Base-by-base conservation (phyloP, 2,329 filamentous ascomycete species). In the Drechmeria coniospora region DNA sequence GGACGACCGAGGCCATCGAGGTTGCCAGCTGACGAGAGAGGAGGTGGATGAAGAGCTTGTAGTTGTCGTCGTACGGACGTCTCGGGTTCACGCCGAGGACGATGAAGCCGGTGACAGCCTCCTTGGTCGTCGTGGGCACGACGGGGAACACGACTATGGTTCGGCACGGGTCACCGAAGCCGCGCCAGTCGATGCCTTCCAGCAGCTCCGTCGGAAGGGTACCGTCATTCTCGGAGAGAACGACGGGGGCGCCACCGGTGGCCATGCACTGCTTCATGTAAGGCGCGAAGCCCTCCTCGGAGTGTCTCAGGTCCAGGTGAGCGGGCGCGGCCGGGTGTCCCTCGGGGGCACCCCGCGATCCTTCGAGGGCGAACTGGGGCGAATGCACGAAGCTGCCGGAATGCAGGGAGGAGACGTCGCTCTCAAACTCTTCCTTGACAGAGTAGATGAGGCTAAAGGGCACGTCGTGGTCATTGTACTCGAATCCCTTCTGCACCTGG, bases 381-480 rank as follows among this genome's bases (percentile, higher is more conserved):
- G 69, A 64, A 19, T 70, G 67, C 6, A 68, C 45, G 15, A 72
- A 46, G 36, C 69, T 78, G 21, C 68, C 74, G 0, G 78, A 81
- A 40, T 80, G 68, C 34, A 81, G 65, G 1, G 78, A 82, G 5
- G 74, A 75, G 5, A 67, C 63, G 32, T 86, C 79, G 44, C 74
- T 80, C 36, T 82, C 79, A 7, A 47, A 53, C 12, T 83, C 77
- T 26, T 84, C 78, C 28, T 57, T 64, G 3, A 82, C 72, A 1
- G 79, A 83, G 49, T 90, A 90, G 1, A 87, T 63, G 33, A 87
- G 56, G 13, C 73, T 73, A 43, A 87, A 82, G 0, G 81, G 81
- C 4, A 79, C 69, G 46, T 90, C 81, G 32, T 66, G 63, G 38
- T 80, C 73, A 45, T 86, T 86, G 42, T 71, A 74, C 35, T 79